Conservation (phyloP, 345 rosid species). For the Populus deltoides region DNA sequence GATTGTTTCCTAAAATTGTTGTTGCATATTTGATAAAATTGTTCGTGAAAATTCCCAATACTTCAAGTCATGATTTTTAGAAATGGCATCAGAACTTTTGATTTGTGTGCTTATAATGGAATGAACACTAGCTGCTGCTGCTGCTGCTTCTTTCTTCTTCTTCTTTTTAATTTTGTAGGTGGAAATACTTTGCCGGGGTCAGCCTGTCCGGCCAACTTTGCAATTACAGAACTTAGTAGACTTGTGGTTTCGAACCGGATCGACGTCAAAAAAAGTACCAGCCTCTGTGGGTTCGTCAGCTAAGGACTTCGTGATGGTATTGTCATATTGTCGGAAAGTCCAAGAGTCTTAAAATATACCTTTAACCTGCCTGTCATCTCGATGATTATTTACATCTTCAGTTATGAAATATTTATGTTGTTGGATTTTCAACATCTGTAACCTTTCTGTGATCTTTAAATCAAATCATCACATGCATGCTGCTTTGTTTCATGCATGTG, state of each 20-base stretch:
- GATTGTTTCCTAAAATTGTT: background rate
- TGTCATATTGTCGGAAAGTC: conserved; percentile 61
- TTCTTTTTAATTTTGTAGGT: conserved; percentile 38
- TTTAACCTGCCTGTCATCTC: background rate
- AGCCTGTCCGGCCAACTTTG: conserved; percentile 55
- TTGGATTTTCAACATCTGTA: conserved; percentile 3
- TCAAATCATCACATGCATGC: background rate
- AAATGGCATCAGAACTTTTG: background rate
- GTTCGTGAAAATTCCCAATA: background rate
- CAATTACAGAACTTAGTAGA: conserved; percentile 58
- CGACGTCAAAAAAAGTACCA: conserved; percentile 45
- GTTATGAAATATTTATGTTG: background rate
- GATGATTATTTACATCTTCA: conserved; percentile 5
- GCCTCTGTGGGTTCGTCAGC: conserved; percentile 72
- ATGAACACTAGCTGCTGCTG: background rate
- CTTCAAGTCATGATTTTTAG: background rate
- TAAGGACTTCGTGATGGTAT: conserved; percentile 74
- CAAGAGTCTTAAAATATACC: conserved; percentile 3
- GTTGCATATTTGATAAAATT: background rate
- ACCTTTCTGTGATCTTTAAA: background rate
- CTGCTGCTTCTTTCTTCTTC: background rate
- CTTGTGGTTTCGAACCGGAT: conserved; percentile 55
- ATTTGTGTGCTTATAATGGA: background rate
- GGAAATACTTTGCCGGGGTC: conserved; percentile 80
- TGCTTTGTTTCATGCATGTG: background rate